Evolutionary conservation across 176 grass and related monocot genomes (phyloP).

Genomic region (Oryza australiensis): DNA sequence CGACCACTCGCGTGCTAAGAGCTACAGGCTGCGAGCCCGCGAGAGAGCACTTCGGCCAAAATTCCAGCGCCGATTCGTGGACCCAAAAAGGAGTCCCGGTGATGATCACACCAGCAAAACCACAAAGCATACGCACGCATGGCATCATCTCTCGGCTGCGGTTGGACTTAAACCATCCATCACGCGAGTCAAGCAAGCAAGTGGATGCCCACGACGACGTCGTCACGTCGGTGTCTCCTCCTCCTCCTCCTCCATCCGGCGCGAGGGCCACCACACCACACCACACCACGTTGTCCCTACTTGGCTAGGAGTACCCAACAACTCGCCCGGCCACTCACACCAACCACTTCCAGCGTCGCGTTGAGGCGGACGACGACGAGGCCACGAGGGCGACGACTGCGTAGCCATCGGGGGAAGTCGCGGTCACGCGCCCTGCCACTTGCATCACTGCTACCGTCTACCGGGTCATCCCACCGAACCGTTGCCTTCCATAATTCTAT

Average conservation of each 20-base stretch:
- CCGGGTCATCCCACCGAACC: constrained; percentile 23
- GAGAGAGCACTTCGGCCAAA: no score
- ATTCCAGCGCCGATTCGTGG: no score
- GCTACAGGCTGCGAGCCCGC: no score
- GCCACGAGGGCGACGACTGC: neutral
- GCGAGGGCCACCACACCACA: neutral
- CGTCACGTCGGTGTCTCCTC: neutral
- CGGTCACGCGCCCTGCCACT: neutral
- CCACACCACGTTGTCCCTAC: neutral
- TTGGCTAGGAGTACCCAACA: neutral
- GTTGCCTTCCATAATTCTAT: neutral
- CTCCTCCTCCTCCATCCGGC: no score
- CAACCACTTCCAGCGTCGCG: neutral
- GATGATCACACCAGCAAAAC: neutral
- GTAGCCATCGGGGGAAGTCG: constrained; percentile 19
- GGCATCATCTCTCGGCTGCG: neutral
- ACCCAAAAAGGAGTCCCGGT: no score
- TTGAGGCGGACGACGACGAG: neutral
- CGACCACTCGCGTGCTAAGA: no score
- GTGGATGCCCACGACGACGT: neutral
- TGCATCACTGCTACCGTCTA: neutral
- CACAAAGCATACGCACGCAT: neutral
- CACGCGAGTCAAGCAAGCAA: neutral
- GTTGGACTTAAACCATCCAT: no score
- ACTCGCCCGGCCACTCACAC: neutral